Evolutionary conservation across 2,329 filamentous ascomycete genomes (phyloP), one percentile per base, ranked within the genome.

Genomic region (Lecanicillium sp.): DNA sequence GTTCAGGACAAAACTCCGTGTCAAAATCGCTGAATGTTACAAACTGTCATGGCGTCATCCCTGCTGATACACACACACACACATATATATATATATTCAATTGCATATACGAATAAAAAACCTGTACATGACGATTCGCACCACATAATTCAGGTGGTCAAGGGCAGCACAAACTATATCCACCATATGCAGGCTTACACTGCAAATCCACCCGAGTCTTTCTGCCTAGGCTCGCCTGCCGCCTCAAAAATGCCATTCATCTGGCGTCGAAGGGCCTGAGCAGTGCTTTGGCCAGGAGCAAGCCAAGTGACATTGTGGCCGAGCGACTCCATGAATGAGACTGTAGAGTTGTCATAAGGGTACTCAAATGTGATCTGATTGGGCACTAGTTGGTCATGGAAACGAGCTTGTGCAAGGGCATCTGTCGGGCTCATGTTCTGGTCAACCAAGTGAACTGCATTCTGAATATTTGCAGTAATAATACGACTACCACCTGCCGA

Each of bases 311-410:
- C 74, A 55, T 89, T 89, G 52, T 90, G 83, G 0, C 84, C 84
- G 31, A 79, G 64, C 0, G 60, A 62, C 36, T 67, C 62, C 72
- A 95, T 67, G 48, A 75, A 85, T 0, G 70, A 75, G 2, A 83
- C 77, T 0, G 84, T 85, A 0, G 58, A 56, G 47, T 87, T 83
- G 46, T 92, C 74, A 48, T 80, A 94, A 0, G 65, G 59, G 29
- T 76, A 80, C 62, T 95, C 88, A 36, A 94, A 85, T 0, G 59
- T 64, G 1, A 82, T 73, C 40, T 66, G 63, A 37, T 83, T 76
- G 0, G 88, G 88, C 4, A 80, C 65, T 5, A 95, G 67, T 63
- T 95, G 88, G 51, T 95, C 86, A 51, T 95, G 88, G 17, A 95
- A 57, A 1, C 89, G 67, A 0, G 85, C 84, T 43, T 73, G 59